These are phyloP conservation scores for Zostera marina DNA, from an alignment of 116 monocot species.

Conservation along the genomic window DNA sequence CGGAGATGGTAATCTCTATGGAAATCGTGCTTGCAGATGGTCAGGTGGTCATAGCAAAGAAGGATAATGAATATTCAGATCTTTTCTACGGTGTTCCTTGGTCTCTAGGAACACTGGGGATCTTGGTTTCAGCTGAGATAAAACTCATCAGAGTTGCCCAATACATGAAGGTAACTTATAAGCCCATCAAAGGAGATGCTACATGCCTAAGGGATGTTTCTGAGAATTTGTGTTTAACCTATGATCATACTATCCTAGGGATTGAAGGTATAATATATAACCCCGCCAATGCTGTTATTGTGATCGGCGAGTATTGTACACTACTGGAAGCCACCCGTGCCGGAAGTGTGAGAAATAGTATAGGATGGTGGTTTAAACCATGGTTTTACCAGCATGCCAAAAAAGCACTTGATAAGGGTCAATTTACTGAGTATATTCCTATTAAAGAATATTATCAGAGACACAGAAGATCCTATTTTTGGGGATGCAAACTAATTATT, in stretches of 20 bases:
- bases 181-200: slow-evolving; percentile 10
- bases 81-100: slow-evolving; percentile 46
- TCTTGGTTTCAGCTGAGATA: slow-evolving; percentile 53
- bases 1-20: slow-evolving; percentile 51
- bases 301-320: slow-evolving; percentile 45
- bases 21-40: slow-evolving; percentile 69
- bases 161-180: slow-evolving; percentile 54
- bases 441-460: slow-evolving; percentile 53
- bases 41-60: slow-evolving; percentile 39
- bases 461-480: slow-evolving; percentile 50
- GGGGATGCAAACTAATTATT: slow-evolving; percentile 62
- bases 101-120: slow-evolving; percentile 38
- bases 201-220: too few relatives aligned
- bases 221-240: too few relatives aligned
- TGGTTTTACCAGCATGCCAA: slow-evolving; percentile 74
- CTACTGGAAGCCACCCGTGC: slow-evolving; percentile 42
- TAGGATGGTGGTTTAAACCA: slow-evolving; percentile 57
- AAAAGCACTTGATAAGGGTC: slow-evolving; percentile 33
- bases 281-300: slow-evolving; percentile 29
- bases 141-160: slow-evolving; percentile 44
- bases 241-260: too few relatives aligned
- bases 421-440: slow-evolving; percentile 52
- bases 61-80: slow-evolving; percentile 58
- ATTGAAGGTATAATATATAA: slow-evolving; percentile 45
- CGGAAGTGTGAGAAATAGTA: slow-evolving; percentile 39